Conservation (phyloP, 1,284 basidiomycete species). For the Apiotrichum mycotoxinovorans region DNA sequence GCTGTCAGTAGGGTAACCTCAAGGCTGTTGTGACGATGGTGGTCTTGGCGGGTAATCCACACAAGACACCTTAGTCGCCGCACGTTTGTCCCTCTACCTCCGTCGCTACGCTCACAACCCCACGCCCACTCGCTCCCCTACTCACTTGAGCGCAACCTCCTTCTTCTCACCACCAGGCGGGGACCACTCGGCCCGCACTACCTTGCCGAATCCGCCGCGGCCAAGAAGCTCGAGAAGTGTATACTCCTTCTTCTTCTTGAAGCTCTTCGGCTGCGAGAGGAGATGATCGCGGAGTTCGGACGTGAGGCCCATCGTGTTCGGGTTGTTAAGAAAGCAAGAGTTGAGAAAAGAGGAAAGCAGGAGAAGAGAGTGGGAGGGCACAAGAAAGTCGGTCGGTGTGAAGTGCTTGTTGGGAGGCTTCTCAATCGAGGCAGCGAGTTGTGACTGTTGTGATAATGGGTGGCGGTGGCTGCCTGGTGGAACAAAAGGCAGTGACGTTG, state of each 20-base stretch:
- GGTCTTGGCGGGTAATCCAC: background rate
- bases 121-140: background rate
- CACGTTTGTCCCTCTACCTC: background rate
- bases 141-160: slow-evolving; percentile 67
- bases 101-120: no score
- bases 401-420: no score
- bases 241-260: slow-evolving; percentile 70
- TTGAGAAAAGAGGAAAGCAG: background rate
- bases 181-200: slow-evolving; percentile 62
- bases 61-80: no score
- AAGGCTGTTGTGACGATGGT: background rate
- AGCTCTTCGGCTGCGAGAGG: slow-evolving; percentile 75
- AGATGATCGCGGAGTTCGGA: slow-evolving; percentile 51
- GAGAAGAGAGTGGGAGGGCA: background rate
- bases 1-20: no score
- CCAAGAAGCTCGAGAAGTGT: slow-evolving; percentile 57
- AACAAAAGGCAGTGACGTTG: no score
- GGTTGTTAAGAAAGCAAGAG: background rate
- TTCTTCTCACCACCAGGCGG: slow-evolving; percentile 52
- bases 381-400: background rate
- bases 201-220: slow-evolving; percentile 79
- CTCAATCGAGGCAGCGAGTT: no score
- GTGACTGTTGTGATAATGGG: background rate
- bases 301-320: slow-evolving; percentile 28
- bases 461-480: no score